phyloP scores from a whole-genome alignment of 345 rosid species.

The Sonneratia caseolaris region DNA sequence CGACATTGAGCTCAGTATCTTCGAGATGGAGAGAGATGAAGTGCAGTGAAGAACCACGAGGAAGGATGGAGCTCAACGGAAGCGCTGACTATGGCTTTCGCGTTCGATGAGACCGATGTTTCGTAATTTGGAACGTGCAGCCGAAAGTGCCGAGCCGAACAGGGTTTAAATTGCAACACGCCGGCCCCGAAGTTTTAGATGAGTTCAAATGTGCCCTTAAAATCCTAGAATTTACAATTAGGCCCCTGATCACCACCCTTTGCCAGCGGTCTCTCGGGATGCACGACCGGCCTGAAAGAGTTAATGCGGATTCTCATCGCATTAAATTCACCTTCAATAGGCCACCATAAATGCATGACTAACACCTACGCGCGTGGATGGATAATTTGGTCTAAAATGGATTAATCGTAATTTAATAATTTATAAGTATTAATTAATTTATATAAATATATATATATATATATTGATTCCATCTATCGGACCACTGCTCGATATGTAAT shows the following conservation, averaged over 20 bases:
- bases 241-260: not conserved
- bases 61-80: not conserved
- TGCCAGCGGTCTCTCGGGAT: not conserved
- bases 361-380: too few species aligned
- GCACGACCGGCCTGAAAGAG: not conserved
- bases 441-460: too few species aligned
- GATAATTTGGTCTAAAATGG: too few species aligned
- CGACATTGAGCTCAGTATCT: constrained; percentile 39
- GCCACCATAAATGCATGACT: not conserved
- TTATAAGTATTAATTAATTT: too few species aligned
- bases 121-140: not conserved
- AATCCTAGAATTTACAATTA: not conserved
- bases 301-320: not conserved
- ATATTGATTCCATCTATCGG: too few species aligned
- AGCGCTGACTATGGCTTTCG: not conserved
- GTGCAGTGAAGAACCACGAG: not conserved
- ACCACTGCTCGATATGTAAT: too few species aligned
- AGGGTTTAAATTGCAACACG: not conserved
- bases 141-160: not conserved
- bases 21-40: not conserved
- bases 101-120: not conserved
- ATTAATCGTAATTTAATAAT: too few species aligned
- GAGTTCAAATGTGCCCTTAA: not conserved
- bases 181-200: not conserved
- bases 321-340: not conserved